Evolutionary conservation across 2,329 filamentous ascomycete species (phyloP).

Genomic region (Clarireedia paspali): DNA sequence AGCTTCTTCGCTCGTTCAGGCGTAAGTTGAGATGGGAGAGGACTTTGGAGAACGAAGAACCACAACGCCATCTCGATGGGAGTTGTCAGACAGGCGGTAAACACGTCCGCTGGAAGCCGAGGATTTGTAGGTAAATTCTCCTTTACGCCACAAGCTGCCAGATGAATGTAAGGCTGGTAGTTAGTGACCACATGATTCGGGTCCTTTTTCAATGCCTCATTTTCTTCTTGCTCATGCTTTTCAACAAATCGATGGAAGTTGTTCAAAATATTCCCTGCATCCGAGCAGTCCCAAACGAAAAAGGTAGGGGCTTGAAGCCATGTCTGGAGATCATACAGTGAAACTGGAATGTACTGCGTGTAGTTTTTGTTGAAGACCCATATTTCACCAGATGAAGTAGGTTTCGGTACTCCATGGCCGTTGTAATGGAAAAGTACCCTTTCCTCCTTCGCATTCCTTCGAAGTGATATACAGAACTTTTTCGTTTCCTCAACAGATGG

Average conservation of each 20-base stretch:
- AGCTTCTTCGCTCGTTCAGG: conserved; percentile 82
- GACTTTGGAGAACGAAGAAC: conserved; percentile 91
- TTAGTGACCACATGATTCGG: conserved; percentile 75
- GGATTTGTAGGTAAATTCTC: conserved; percentile 95
- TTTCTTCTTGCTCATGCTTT: conserved; percentile 87
- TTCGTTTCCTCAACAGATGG: conserved; percentile 96
- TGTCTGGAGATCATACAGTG: conserved; percentile 86
- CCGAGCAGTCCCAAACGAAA: conserved; percentile 96
- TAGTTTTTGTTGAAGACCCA: conserved; percentile 99
- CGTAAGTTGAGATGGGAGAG: conserved; percentile 53
- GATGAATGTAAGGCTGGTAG: conserved; percentile 68
- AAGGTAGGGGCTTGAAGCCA: conserved; percentile 95
- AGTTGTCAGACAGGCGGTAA: conserved; percentile 91
- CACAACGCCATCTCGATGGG: conserved; percentile 96
- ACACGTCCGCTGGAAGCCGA: conserved; percentile 84
- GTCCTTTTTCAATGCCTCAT: conserved; percentile 67
- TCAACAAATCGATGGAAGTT: conserved; percentile 94
- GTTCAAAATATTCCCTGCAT: conserved; percentile 88
- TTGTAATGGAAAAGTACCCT: conserved; percentile 98
- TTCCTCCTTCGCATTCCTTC: conserved; percentile 91
- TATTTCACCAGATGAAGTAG: conserved; percentile 90
- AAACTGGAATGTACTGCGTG: conserved; percentile 97
- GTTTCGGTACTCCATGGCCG: conserved; percentile 92
- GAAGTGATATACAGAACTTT: conserved; percentile 85
- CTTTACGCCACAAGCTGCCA: conserved; percentile 83